Base-by-base conservation (phyloP, 2,329 filamentous ascomycete genomes). In the Neospermospora avenae region DNA sequence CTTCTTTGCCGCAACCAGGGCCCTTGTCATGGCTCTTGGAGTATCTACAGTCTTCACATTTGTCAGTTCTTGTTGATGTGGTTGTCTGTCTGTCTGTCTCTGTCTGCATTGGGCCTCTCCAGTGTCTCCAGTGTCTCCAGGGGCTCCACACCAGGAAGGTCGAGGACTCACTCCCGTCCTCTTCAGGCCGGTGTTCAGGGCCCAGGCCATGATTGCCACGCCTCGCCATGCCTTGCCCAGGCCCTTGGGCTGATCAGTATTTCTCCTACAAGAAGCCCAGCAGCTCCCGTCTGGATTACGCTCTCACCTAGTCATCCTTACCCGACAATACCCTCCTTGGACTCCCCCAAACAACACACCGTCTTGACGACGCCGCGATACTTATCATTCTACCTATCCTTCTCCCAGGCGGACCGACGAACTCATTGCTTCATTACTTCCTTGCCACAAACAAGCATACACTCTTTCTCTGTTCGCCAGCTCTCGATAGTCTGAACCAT, bases 351-450 rank as follows among this genome's bases (percentile, higher is more conserved):
- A 14, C 46, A 48, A 53, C 46, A 31, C 52, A 42, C 42, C 41
- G 58, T 60, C 58, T 60, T 41, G 58, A 60, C 45, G 58, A 60
- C 58, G 55, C n/a, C n/a, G 18, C 54, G 22, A 48, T 24, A n/a
- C 3, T 48, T 14, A 25, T 11, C 14, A 45, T 45, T 8, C 39
- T 22, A 28, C 25, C 51, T 42, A 18, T 54, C 51, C 51, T 53
- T 57, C 45, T 51, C 45, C 55, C 54, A 45, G 54, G 54, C 25
- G 54, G 54, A 56, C 22, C 8, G 48, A 51, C 54, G 42, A 56
- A 31, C 54, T 51, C 35, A 34, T 54, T 42, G 14, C 51, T 54
- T 20, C 3, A 20, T 28, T 35, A 31, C 18, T 57, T 46, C 54
- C 22, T 57, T 42, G 10, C 4, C 8, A 24, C n/a, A 8, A 22